These are phyloP conservation scores for Hapsidospora chrysogenum DNA, from an alignment of 495 filamentous ascomycete species.

Conservation along the genomic window DNA sequence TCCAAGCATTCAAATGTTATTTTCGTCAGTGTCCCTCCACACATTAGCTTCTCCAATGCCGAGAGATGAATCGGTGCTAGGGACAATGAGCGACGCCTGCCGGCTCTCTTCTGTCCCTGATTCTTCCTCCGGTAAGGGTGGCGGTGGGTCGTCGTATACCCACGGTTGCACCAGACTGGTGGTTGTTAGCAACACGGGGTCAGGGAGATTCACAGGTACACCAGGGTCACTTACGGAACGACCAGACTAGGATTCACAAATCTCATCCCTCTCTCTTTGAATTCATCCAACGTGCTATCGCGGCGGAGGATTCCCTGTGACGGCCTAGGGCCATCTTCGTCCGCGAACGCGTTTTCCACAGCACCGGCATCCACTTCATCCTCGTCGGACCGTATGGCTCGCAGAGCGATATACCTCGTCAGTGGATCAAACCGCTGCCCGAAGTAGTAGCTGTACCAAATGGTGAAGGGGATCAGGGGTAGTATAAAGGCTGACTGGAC, in stretches of 20 bases:
- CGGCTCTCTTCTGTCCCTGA: conserved; percentile 6
- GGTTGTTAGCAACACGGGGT: conserved; percentile 6
- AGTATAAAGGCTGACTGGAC: conserved; percentile 51
- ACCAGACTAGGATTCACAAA: conserved; percentile 68
- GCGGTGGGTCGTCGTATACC: conserved; percentile 33
- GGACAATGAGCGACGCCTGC: conserved; percentile 3
- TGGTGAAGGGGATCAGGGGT: conserved; percentile 57
- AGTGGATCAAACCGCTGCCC: conserved; percentile 61
- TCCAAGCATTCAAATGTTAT: no score
- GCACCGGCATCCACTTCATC: conserved; percentile 18
- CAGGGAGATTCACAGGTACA: not conserved
- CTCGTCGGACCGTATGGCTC: conserved; percentile 47
- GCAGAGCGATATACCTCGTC: conserved; percentile 80
- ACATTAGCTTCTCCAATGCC: conserved; percentile 41
- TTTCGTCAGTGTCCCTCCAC: no score
- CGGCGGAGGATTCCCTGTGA: conserved; percentile 16
- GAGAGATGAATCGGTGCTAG: conserved; percentile 22
- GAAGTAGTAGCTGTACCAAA: conserved; percentile 77
- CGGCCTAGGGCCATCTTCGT: conserved; percentile 12
- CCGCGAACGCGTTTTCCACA: conserved; percentile 20
- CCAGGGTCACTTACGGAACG: conserved; percentile 31
- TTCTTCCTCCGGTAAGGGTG: conserved; percentile 9
- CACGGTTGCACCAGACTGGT: conserved; percentile 30
- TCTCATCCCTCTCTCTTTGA: conserved; percentile 41
- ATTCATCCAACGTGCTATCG: conserved; percentile 44